Percentiles rank a stretch among this genome's conserved stretches.
phyloP scores from a whole-genome alignment of 345 rosid species.

The Arabis alpina region DNA sequence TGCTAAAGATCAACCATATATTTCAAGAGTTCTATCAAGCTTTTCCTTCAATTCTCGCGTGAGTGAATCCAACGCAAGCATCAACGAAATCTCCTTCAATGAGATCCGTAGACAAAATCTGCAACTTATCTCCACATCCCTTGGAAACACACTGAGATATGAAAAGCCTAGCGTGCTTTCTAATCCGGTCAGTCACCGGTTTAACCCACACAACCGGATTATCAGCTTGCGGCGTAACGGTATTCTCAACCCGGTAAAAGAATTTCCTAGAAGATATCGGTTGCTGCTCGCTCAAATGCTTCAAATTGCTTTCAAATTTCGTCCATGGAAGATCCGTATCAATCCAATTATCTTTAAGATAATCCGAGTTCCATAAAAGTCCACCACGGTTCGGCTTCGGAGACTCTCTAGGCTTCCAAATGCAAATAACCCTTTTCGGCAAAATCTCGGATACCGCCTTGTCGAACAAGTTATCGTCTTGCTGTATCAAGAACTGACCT shows the following conservation, averaged over 20 bases:
- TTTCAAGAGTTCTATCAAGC: conserved; percentile 38
- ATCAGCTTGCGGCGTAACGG: conserved; percentile 74
- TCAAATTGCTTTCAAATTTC: conserved; percentile 72
- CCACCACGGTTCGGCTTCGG: conserved; percentile 63
- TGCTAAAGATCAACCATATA: no score
- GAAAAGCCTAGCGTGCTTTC: conserved; percentile 70
- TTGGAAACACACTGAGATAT: conserved; percentile 60
- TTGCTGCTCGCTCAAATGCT: conserved; percentile 59
- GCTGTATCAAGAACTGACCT: conserved; percentile 64
- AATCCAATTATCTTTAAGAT: conserved; percentile 77
- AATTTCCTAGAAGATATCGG: conserved; percentile 56
- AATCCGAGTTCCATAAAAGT: conserved; percentile 63
- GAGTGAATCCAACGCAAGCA: conserved; percentile 74
- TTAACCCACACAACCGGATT: conserved; percentile 74
- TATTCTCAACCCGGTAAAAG: conserved; percentile 85
- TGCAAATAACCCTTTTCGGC: conserved; percentile 76
- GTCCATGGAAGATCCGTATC: conserved; percentile 84
- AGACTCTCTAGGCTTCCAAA: conserved; percentile 82
- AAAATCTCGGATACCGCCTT: conserved; percentile 62
- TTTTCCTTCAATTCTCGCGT: conserved; percentile 66
- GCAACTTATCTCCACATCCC: conserved; percentile 61
- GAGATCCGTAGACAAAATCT: conserved; percentile 80
- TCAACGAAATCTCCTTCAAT: conserved; percentile 82
- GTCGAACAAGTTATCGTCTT: conserved; percentile 61
- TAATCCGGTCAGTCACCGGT: conserved; percentile 71